Evolutionary conservation across 2,329 filamentous ascomycete genomes (phyloP).

Genomic region (Lecanicillium sp.): DNA sequence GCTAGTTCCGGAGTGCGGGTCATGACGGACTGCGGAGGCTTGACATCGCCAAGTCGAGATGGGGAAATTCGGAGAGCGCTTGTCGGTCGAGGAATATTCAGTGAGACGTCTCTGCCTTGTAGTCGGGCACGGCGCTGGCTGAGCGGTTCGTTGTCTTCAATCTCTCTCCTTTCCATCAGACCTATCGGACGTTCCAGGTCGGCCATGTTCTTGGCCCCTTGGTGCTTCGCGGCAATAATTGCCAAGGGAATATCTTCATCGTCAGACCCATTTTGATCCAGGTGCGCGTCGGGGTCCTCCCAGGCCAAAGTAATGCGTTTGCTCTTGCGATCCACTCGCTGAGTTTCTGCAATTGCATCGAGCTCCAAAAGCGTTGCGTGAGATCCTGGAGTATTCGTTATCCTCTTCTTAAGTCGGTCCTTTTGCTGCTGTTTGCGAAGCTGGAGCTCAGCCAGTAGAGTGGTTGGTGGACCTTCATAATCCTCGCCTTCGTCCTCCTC

Average conservation of each 20-base stretch:
- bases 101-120: conserved; percentile 50
- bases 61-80: conserved; percentile 31
- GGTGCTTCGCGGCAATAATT: conserved; percentile 59
- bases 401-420: conserved; percentile 57
- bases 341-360: conserved; percentile 81
- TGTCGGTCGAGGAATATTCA: conserved; percentile 31
- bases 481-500: conserved; percentile 39
- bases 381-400: conserved; percentile 58
- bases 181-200: conserved; percentile 61
- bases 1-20: conserved; percentile 32
- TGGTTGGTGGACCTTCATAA: conserved; percentile 72
- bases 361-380: conserved; percentile 85
- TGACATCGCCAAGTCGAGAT: conserved; percentile 7
- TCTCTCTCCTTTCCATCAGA: conserved; percentile 69
- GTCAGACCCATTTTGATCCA: conserved; percentile 38
- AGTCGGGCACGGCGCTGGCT: conserved; percentile 70
- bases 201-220: conserved; percentile 41
- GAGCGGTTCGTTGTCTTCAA: conserved; percentile 90
- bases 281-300: conserved; percentile 59
- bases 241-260: conserved; percentile 88
- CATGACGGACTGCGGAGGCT: conserved; percentile 14
- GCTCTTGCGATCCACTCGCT: conserved; percentile 64
- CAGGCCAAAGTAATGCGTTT: conserved; percentile 83
- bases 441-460: conserved; percentile 85
- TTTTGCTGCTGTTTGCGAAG: conserved; percentile 85